Evolutionary conservation across 148 eudicot genomes (phyloP), one percentile per base, ranked within the genome.

Genomic region (Dianthus caryophyllus): DNA sequence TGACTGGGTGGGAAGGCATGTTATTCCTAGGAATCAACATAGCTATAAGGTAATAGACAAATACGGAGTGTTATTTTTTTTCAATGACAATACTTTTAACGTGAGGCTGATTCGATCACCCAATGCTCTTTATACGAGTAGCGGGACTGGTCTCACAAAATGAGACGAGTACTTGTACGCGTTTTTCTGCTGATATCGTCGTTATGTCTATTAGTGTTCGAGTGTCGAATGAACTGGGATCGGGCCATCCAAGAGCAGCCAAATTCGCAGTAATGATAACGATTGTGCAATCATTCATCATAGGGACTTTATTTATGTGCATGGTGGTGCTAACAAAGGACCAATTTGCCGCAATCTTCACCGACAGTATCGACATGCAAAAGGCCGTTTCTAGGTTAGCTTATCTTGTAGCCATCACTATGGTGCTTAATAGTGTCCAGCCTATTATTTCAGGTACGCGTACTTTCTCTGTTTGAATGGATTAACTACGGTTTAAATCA

Each of bases 1-100:
- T 92, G 54, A 86, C 87, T 74, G 96, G 96, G 25, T 92, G 94
- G 96, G 98, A 92, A 87, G 96, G 91, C 64, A 87, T 92, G 94
- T 16, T 92, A 61, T 92, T 89, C 74, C 80, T 89, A 30, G 98
- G 98, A 69, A 82, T 92, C 43, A 87, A 92, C 81, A 91, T 89
- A 58, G 98, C 98, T 18, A 77, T 89, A 76, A 79, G 98, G 98
- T 89, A 61, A 52, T 59, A 12, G 6, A 29, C 22, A 24, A 2
- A 8, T 33, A 2, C 8, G 5, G 3, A 33, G 8, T 33, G 8
- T 2, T 3, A 8, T 33, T 33, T 8, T 33, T 33, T 3, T 33
- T 2, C 3, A 8, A 33, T 8, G 39, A 8, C n/a, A n/a, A n/a
- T n/a, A n/a, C n/a, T n/a, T n/a, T n/a, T n/a, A 2, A 33, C 39